A percentile compares a stretch with the other conserved stretches of the same genome.
phyloP scores from a whole-genome alignment of 768 basidiomycete genomes.

The Rhodotorula graminis region DNA sequence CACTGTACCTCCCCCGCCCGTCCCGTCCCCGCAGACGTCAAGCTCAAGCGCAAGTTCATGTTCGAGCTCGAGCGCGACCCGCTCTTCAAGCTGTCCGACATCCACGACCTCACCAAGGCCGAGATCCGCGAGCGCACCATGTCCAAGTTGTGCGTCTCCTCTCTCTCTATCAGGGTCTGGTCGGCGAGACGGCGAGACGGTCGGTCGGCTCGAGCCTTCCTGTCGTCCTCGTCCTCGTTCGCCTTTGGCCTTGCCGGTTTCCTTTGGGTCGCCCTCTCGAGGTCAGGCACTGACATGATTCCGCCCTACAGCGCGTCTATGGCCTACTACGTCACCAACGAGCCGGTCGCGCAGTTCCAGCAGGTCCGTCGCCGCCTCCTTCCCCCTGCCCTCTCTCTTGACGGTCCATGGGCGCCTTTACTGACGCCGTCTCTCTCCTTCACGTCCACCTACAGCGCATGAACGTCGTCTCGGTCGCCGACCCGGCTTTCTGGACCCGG shows the following conservation, averaged over 20 bases:
- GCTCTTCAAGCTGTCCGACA: slow-evolving; percentile 48
- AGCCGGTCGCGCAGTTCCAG: slow-evolving; percentile 48
- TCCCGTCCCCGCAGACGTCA: background rate
- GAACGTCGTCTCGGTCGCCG: slow-evolving; percentile 49
- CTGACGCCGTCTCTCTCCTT: background rate
- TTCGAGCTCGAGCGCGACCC: slow-evolving; percentile 48
- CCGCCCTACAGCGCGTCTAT: slow-evolving; percentile 23
- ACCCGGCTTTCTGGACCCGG: slow-evolving; percentile 51
- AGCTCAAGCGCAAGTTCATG: slow-evolving; percentile 47
- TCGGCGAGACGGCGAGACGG: too few species aligned
- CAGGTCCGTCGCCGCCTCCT: background rate
- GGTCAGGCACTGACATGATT: background rate
- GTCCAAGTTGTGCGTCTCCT: slow-evolving; percentile 47
- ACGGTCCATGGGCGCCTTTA: background rate
- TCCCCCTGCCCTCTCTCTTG: background rate
- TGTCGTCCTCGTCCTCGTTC: background rate
- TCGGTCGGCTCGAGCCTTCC: background rate
- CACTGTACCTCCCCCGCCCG: background rate
- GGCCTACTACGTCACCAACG: slow-evolving; percentile 50
- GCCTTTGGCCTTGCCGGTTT: too few species aligned
- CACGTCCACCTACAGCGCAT: slow-evolving; percentile 42
- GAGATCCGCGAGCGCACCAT: slow-evolving; percentile 47
- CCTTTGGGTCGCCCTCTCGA: background rate
- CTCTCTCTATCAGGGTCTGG: too few species aligned
- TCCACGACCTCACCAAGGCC: slow-evolving; percentile 46